Evolutionary conservation across 148 eudicot genomes (phyloP), one percentile per base, ranked within the genome.

Genomic region (Spergularia bocconei): DNA sequence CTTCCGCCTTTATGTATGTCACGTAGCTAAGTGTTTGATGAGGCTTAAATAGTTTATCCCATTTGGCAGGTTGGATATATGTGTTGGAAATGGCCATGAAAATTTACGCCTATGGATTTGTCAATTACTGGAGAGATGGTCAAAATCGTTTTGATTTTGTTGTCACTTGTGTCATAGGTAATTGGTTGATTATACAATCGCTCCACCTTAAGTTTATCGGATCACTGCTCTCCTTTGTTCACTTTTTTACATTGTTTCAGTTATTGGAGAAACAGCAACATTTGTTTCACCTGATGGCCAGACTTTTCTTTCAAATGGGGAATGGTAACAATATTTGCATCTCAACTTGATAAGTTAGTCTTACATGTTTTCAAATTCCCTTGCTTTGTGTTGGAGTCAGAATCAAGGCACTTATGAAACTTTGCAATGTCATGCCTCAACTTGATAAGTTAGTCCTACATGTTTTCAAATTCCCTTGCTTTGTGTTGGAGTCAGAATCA

Each of bases 71-170:
- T 56, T 95, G 99, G 97, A 72, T 95, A 60, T 95, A 92, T 88
- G 94, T 95, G 51, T 69, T 89, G 66, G 99, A 95, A 80, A 88
- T 95, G 99, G 89, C 76, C 61, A 79, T 95, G 44, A 95, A 95
- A 85, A 82, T 92, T 64, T 95, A 90, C 81, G 75, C 97, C 14
- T 81, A 75, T 82, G 99, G 99, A 71, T 92, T 92, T 74, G 90
- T 84, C 68, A 95, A 95, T 81, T 95, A 95, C 75, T 95, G 99
- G 99, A 87, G 91, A 82, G 98, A 90, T 80, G 91, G 99, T 67
- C 96, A 83, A 88, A 95, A 95, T 82, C 96, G 89, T 29, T 95
- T 95, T 58, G 99, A 95, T 85, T 95, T 88, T 72, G 29, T 95
- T 69, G 76, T 95, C 78, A 95, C 99, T 4, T 90, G 89, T 94